Conservation (phyloP, 169 alveolate genomes). For the Plasmodium knowlesi region DNA sequence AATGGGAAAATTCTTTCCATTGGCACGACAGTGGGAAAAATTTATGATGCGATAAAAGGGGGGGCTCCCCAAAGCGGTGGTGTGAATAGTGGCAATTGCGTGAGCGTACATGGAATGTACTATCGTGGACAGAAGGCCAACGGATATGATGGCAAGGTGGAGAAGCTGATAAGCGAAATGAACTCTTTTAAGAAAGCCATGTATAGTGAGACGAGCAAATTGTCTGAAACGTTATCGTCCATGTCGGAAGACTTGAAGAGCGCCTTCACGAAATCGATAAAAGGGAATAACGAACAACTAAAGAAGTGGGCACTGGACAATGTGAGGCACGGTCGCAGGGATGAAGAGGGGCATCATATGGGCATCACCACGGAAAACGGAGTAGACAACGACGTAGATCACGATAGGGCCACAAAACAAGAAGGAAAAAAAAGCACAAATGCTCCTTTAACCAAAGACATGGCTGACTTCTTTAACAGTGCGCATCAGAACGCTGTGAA, state of each 20-base stretch:
- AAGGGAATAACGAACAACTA: slow-evolving; percentile 9
- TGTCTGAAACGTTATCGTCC: background rate
- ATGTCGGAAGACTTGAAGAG: slow-evolving; percentile 14
- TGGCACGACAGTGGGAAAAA: slow-evolving; percentile 12
- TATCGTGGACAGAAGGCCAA: background rate
- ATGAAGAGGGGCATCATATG: background rate
- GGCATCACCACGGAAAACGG: background rate
- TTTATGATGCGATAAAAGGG: slow-evolving; percentile 11
- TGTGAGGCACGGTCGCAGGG: background rate
- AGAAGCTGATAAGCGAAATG: slow-evolving; percentile 26
- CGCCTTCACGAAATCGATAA: background rate
- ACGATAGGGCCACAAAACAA: background rate
- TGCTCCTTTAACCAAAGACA: background rate
- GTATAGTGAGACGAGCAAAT: slow-evolving; percentile 1
- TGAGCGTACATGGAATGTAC: background rate
- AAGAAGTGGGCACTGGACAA: slow-evolving; percentile 8
- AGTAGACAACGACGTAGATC: background rate
- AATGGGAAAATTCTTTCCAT: slow-evolving; percentile 20
- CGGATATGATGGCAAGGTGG: background rate
- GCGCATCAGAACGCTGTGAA: slow-evolving; percentile 46
- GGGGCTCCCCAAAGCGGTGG: background rate
- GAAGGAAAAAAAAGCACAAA: background rate
- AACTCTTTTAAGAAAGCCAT: slow-evolving; percentile 6
- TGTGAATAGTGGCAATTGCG: background rate
- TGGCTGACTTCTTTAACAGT: slow-evolving; percentile 14